phyloP scores from a whole-genome alignment of 1,284 basidiomycete species.

The Limonomyces culmigenus region DNA sequence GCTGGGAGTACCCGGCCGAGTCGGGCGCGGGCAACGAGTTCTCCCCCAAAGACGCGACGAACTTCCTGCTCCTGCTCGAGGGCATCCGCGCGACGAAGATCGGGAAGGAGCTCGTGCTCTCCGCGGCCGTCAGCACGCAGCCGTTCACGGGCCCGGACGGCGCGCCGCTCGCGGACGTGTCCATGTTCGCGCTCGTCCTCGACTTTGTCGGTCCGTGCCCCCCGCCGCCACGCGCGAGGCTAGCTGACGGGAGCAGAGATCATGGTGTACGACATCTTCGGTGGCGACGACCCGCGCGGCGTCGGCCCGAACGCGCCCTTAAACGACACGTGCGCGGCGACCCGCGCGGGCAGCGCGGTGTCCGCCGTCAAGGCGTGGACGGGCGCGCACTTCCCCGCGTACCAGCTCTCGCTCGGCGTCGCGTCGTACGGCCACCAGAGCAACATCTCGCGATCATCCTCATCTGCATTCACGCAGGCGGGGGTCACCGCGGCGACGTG shows the following conservation, averaged over 20 bases:
- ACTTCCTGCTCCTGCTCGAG: constrained; percentile 37
- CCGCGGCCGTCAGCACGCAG: constrained; percentile 35
- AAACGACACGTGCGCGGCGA: constrained; percentile 35
- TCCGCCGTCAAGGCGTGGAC: constrained; percentile 48
- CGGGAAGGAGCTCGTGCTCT: constrained; percentile 24
- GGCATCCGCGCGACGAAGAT: constrained; percentile 21
- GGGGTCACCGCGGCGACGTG: constrained; percentile 11
- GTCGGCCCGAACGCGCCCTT: constrained; percentile 60
- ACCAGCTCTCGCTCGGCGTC: constrained; percentile 50
- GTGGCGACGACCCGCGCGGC: constrained; percentile 21
- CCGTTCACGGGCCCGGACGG: constrained; percentile 39
- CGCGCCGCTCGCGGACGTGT: constrained; percentile 34
- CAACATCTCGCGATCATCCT: constrained; percentile 14
- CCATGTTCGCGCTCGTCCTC: constrained; percentile 36
- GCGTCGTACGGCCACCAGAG: constrained; percentile 36
- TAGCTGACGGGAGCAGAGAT: constrained; percentile 13
- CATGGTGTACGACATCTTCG: constrained; percentile 66
- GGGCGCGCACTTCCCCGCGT: constrained; percentile 39
- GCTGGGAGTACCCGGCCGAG: constrained; percentile 72
- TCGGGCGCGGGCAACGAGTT: constrained; percentile 56
- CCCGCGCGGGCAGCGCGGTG: constrained; percentile 45
- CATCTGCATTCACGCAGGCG: constrained; percentile 3
- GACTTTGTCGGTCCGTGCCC: constrained; percentile 34
- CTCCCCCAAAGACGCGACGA: constrained; percentile 41
- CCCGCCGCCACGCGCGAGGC: neutral